These are phyloP conservation scores for Nephelium lappaceum DNA, from an alignment of 345 rosid genomes.

Conservation along the genomic window DNA sequence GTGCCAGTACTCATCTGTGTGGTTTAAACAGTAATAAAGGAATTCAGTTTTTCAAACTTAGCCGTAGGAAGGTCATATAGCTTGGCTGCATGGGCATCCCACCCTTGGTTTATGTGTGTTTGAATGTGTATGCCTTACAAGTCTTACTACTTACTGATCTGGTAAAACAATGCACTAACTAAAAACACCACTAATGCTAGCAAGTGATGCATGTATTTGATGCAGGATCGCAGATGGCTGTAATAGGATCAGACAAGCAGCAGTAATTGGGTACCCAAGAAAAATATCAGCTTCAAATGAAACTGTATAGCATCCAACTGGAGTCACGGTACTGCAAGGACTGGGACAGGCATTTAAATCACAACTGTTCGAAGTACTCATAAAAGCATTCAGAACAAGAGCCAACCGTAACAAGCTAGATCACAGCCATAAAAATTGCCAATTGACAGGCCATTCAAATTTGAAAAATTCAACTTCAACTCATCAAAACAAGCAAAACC, in stretches of 20 bases:
- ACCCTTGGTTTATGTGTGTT: neutral
- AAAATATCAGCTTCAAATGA: neutral
- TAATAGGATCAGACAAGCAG: neutral
- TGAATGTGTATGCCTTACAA: neutral
- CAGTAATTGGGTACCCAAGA: neutral
- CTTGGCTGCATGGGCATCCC: neutral
- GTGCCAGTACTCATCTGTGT: neutral
- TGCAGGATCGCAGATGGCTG: neutral
- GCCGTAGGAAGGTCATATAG: neutral
- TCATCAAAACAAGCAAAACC: neutral
- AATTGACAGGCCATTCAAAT: neutral
- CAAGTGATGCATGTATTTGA: too few species aligned
- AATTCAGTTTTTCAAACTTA: neutral
- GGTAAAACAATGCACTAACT: neutral
- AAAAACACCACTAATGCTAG: neutral
- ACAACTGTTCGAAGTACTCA: conserved; percentile 1
- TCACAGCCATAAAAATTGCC: conserved; percentile 10
- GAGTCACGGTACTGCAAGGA: neutral
- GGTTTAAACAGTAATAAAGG: neutral
- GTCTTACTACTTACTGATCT: neutral
- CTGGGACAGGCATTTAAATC: neutral
- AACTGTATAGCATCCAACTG: neutral
- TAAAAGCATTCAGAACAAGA: neutral
- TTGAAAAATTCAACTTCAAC: neutral
- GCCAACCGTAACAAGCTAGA: conserved; percentile 3